These are phyloP conservation scores for Alternaria rosae DNA, from an alignment of 2,329 filamentous ascomycete genomes.

Conservation along the genomic window DNA sequence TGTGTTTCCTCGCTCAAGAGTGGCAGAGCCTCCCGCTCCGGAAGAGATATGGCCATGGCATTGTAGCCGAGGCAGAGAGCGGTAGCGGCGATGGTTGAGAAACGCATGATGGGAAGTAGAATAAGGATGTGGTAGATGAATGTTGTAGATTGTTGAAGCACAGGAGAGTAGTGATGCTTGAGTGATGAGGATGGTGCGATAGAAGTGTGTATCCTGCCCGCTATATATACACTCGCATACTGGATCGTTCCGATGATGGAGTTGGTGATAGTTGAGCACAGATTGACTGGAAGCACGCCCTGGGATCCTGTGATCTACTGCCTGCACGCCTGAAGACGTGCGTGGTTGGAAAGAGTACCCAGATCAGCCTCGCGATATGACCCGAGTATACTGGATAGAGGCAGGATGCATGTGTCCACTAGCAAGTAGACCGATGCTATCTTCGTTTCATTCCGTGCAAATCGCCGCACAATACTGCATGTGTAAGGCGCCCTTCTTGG, in stretches of 20 bases:
- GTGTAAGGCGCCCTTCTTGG: background rate
- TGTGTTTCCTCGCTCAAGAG: background rate
- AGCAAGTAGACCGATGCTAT: background rate
- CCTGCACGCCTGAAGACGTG: background rate
- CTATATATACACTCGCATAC: background rate
- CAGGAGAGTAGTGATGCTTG: background rate
- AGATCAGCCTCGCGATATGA: background rate
- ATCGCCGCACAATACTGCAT: background rate
- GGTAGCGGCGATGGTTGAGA: background rate
- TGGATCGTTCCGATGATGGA: background rate
- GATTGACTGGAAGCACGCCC: background rate
- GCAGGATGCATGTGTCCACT: background rate
- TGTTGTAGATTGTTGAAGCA: too few relatives aligned
- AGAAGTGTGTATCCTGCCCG: background rate
- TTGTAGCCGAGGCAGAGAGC: background rate
- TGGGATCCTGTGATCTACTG: too few relatives aligned
- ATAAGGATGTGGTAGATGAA: too few relatives aligned
- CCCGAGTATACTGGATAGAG: background rate
- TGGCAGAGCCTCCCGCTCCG: background rate
- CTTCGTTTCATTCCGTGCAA: background rate
- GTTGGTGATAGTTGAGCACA: background rate
- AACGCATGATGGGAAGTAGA: background rate
- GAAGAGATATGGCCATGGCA: background rate
- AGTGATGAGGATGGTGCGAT: background rate
- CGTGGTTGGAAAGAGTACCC: background rate